Conservation (phyloP, 1,139 yeast species). For the Pichia sp. region DNA sequence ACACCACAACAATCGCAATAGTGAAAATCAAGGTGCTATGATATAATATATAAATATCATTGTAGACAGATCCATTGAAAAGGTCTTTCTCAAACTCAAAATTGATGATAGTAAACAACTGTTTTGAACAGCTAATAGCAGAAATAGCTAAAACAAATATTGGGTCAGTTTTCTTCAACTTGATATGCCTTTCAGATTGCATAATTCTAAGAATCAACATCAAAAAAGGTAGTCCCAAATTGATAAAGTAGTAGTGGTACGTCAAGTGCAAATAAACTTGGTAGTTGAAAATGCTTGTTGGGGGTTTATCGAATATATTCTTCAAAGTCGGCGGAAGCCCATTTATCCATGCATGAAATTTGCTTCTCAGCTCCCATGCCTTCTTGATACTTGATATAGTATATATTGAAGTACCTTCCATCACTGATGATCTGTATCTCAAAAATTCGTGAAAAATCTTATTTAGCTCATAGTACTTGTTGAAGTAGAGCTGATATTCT, state of each 20-base stretch:
- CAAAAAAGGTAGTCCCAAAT: constrained; percentile 3
- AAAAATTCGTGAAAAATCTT: constrained; percentile 3
- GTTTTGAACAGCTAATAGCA: constrained; percentile 4
- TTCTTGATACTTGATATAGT: constrained; percentile 1
- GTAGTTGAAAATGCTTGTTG: background rate
- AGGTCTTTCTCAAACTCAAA: constrained; percentile 1
- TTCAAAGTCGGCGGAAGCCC: background rate
- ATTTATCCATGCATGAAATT: constrained; percentile 3
- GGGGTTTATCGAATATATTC: constrained; percentile 1
- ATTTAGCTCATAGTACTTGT: background rate
- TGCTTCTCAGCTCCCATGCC: constrained; percentile 5
- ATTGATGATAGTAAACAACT: background rate
- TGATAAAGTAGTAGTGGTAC: constrained; percentile 4
- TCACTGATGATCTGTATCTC: constrained; percentile 2
- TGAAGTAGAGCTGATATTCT: background rate
- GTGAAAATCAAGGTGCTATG: constrained; percentile 2
- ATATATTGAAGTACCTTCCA: constrained; percentile 1
- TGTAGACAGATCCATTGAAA: constrained; percentile 4
- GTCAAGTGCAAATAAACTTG: constrained; percentile 1
- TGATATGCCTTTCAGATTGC: background rate
- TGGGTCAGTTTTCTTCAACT: constrained; percentile 2
- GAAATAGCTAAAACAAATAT: constrained; percentile 1
- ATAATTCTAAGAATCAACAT: constrained; percentile 4
- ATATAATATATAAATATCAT: constrained; percentile 2
- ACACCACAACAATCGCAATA: constrained; percentile 2